A percentile compares a stretch with the other conserved stretches of the same genome.
These are phyloP conservation scores for Aspergillus melleus DNA, from an alignment of 2,329 filamentous ascomycete genomes.

Conservation along the genomic window DNA sequence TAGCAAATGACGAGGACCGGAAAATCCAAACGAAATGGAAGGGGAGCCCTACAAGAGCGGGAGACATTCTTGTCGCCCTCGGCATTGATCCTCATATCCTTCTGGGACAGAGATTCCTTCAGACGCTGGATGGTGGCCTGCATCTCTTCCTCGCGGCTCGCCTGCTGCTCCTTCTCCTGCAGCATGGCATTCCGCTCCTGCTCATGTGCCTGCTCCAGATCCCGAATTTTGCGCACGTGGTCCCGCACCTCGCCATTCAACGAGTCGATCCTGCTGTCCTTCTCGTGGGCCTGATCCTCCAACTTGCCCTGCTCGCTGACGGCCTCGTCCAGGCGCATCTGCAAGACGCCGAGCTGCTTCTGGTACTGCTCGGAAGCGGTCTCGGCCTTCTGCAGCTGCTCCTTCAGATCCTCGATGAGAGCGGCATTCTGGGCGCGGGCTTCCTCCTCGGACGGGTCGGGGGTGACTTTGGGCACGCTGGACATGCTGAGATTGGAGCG, in stretches of 20 bases:
- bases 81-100: slow-evolving; percentile 57
- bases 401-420: slow-evolving; percentile 79
- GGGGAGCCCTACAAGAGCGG: slow-evolving; percentile 49
- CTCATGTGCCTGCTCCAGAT: slow-evolving; percentile 91
- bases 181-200: slow-evolving; percentile 82
- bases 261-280: slow-evolving; percentile 77
- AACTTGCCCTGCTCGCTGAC: slow-evolving; percentile 78
- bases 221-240: slow-evolving; percentile 75
- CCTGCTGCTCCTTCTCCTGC: slow-evolving; percentile 88
- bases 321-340: slow-evolving; percentile 82
- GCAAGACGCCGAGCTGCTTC: slow-evolving; percentile 81
- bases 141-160: slow-evolving; percentile 83
- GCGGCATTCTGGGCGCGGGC: slow-evolving; percentile 77
- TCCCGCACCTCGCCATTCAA: slow-evolving; percentile 85
- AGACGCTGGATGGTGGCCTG: slow-evolving; percentile 85
- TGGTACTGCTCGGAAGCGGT: slow-evolving; percentile 72
- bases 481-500: slow-evolving; percentile 46
- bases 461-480: slow-evolving; percentile 45
- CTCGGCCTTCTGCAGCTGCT: slow-evolving; percentile 79
- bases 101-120: slow-evolving; percentile 83
- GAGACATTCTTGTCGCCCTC: slow-evolving; percentile 54
- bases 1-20: slow-evolving; percentile 14
- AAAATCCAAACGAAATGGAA: neutral
- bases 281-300: slow-evolving; percentile 85
- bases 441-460: slow-evolving; percentile 64